Percentiles rank a stretch among this genome's conserved stretches.
Evolutionary conservation across 768 basidiomycete species (phyloP).

Genomic region (Tulasnella sp.): DNA sequence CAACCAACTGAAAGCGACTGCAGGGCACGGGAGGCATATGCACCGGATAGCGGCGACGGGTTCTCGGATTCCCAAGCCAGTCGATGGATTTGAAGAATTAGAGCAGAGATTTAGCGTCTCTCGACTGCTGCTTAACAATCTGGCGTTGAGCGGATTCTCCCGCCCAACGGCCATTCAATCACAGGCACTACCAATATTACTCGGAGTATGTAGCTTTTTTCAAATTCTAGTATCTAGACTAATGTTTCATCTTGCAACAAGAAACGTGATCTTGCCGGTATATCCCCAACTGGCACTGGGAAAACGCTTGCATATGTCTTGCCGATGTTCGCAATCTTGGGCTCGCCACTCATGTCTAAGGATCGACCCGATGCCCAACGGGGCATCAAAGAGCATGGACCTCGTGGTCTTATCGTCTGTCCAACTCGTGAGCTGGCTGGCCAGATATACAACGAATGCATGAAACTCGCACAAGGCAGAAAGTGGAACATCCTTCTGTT

Average conservation of each 20-base stretch:
- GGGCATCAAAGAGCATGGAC: constrained; percentile 34
- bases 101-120: constrained; percentile 46
- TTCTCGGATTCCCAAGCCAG: constrained; percentile 47
- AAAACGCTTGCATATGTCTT: constrained; percentile 91
- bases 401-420: constrained; percentile 69
- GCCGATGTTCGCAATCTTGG: constrained; percentile 57
- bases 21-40: constrained; percentile 19
- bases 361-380: constrained; percentile 23
- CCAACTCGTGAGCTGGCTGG: constrained; percentile 94
- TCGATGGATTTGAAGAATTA: constrained; percentile 49
- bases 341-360: constrained; percentile 39
- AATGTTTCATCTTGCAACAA: constrained; percentile 21
- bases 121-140: constrained; percentile 51
- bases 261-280: constrained; percentile 80
- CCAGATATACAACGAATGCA: constrained; percentile 86
- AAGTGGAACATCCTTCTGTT: constrained; percentile 77
- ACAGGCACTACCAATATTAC: constrained; percentile 63
- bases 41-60: constrained; percentile 74
- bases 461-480: constrained; percentile 66
- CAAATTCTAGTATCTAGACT: neutral
- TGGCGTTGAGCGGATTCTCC: constrained; percentile 46
- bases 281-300: constrained; percentile 95
- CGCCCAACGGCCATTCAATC: constrained; percentile 75
- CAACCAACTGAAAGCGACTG: neutral
- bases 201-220: constrained; percentile 41